Conservation (phyloP, 148 eudicot genomes). For the Vaccinium vitisidaea region DNA sequence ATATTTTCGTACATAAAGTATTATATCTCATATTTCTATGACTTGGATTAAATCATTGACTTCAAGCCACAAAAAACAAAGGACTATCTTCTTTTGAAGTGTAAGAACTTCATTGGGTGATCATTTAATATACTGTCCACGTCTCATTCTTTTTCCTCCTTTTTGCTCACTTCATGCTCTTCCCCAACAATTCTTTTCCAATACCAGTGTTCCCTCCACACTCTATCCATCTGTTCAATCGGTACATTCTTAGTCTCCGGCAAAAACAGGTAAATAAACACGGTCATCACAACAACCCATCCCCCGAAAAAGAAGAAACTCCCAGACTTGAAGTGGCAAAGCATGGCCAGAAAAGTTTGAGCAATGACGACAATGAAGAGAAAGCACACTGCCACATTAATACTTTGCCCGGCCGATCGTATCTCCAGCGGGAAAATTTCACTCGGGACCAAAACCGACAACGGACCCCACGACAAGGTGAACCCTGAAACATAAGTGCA, state of each 20-base stretch:
- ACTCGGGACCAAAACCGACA: constrained; percentile 43
- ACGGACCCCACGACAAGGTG: constrained; percentile 47
- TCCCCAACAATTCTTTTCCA: constrained; percentile 31
- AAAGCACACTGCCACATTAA: constrained; percentile 12
- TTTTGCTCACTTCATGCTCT: constrained; percentile 31
- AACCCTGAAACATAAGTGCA: constrained; percentile 33
- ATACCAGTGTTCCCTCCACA: constrained; percentile 17
- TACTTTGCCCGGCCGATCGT: constrained; percentile 15
- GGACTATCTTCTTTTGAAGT: too few species aligned
- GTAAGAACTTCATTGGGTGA: too few species aligned
- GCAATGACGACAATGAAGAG: constrained; percentile 12
- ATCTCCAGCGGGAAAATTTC: constrained; percentile 26
- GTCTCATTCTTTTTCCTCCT: neutral
- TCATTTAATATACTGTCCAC: too few species aligned
- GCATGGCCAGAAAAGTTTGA: constrained; percentile 10
- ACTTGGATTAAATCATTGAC: too few species aligned
- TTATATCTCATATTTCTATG: too few species aligned
- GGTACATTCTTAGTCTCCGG: constrained; percentile 20
- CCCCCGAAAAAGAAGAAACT: constrained; percentile 46
- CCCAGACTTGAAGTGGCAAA: constrained; percentile 22
- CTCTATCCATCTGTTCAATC: constrained; percentile 13
- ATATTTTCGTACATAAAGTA: neutral
- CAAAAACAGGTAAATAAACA: constrained; percentile 35
- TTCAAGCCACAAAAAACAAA: too few species aligned
- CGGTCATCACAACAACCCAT: constrained; percentile 40